These are phyloP conservation scores for Xylaria sp. DNA, from an alignment of 2,329 filamentous ascomycete genomes.

Conservation along the genomic window DNA sequence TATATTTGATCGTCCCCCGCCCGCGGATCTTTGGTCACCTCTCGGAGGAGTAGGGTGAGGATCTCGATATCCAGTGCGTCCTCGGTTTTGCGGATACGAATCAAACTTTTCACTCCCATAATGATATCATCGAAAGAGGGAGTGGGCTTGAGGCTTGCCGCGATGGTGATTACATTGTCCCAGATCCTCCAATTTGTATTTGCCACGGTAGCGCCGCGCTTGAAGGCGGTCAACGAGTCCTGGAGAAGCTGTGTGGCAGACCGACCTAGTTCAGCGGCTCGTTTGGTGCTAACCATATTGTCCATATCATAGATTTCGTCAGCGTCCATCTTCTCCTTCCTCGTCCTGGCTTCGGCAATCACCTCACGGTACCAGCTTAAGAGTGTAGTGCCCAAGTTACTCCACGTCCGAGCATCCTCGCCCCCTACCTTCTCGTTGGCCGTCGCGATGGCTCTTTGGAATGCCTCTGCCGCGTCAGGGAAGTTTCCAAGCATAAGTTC, in stretches of 20 bases:
- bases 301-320: conserved; percentile 39
- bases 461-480: conserved; percentile 82
- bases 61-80: conserved; percentile 80
- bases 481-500: conserved; percentile 81
- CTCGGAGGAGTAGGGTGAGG: conserved; percentile 75
- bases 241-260: conserved; percentile 68
- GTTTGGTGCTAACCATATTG: conserved; percentile 49
- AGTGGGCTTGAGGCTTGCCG: conserved; percentile 75
- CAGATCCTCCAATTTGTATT: conserved; percentile 92
- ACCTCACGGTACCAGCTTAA: conserved; percentile 72
- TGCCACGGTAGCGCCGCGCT: conserved; percentile 84
- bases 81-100: conserved; percentile 82
- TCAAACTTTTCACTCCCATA: conserved; percentile 76
- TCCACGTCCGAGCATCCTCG: conserved; percentile 91
- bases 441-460: conserved; percentile 79
- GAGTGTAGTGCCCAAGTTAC: conserved; percentile 88
- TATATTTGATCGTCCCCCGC: conserved; percentile 48
- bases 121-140: conserved; percentile 80
- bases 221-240: conserved; percentile 85
- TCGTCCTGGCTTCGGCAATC: conserved; percentile 52
- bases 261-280: conserved; percentile 52
- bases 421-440: conserved; percentile 74
- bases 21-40: conserved; percentile 62
- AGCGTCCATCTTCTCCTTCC: conserved; percentile 36
- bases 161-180: conserved; percentile 94